Conservation (phyloP, 257 asterid species). For the Scutellaria baicalensis region DNA sequence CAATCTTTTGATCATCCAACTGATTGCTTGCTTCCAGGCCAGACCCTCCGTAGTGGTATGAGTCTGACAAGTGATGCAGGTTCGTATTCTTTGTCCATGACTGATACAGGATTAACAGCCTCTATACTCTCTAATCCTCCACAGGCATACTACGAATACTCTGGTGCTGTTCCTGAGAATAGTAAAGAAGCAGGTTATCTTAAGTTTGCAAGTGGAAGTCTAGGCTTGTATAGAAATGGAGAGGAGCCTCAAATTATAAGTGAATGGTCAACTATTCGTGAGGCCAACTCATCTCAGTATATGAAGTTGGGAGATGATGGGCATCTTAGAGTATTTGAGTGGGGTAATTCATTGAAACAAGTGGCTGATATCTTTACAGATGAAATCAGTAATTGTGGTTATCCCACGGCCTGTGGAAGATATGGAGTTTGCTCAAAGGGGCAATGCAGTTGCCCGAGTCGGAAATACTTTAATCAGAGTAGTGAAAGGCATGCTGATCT, state of each 20-base stretch:
- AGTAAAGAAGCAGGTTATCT: constrained; percentile 15
- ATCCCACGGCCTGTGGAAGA: constrained; percentile 35
- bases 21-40: constrained; percentile 32
- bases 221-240: not conserved
- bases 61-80: constrained; percentile 25
- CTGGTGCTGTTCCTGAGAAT: not conserved
- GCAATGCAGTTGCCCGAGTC: constrained; percentile 34
- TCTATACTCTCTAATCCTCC: constrained; percentile 19
- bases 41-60: constrained; percentile 26
- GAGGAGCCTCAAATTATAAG: no score
- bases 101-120: constrained; percentile 15
- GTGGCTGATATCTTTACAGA: constrained; percentile 19
- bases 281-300: not conserved
- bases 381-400: constrained; percentile 8
- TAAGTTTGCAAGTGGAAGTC: constrained; percentile 29
- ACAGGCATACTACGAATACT: constrained; percentile 3
- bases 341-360: constrained; percentile 17
- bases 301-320: not conserved
- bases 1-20: constrained; percentile 40
- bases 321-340: constrained; percentile 23
- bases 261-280: not conserved
- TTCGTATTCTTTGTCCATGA: constrained; percentile 13
- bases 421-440: constrained; percentile 32
- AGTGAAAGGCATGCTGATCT: constrained; percentile 20
- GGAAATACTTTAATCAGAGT: constrained; percentile 14